Conservation (phyloP, 176 grass and related monocot species). For the Microstegium vimineum region DNA sequence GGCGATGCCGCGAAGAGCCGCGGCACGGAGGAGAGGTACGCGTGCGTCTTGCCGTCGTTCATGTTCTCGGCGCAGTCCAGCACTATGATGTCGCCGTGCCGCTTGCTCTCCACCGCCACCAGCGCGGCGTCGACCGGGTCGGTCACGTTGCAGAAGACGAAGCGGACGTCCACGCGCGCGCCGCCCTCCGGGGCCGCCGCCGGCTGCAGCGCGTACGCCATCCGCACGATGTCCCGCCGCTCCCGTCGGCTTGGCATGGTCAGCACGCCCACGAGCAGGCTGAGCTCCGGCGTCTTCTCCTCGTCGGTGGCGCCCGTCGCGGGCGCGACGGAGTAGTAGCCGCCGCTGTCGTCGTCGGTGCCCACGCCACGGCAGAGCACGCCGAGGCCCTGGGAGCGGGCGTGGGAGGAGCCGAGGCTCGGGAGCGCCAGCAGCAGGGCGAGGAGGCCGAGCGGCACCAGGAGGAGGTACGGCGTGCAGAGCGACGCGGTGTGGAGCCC, state of each 20-base stretch:
- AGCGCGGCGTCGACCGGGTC: slow-evolving; percentile 48
- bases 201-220: slow-evolving; percentile 62
- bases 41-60: slow-evolving; percentile 78
- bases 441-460: slow-evolving; percentile 39
- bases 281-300: slow-evolving; percentile 22
- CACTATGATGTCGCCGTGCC: slow-evolving; percentile 51
- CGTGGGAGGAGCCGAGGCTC: slow-evolving; percentile 22
- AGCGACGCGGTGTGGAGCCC: slow-evolving; percentile 9
- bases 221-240: slow-evolving; percentile 66
- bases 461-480: slow-evolving; percentile 15
- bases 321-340: slow-evolving; percentile 5
- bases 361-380: slow-evolving; percentile 15
- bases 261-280: slow-evolving; percentile 69
- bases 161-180: slow-evolving; percentile 62
- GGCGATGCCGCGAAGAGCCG: neutral
- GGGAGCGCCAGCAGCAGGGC: slow-evolving; percentile 33
- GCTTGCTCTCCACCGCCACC: slow-evolving; percentile 40
- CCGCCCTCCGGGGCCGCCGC: too few species aligned
- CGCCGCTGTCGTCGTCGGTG: neutral
- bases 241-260: slow-evolving; percentile 48
- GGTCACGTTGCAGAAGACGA: slow-evolving; percentile 60
- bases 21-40: slow-evolving; percentile 50
- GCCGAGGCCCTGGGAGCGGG: slow-evolving; percentile 32
- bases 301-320: neutral
- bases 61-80: slow-evolving; percentile 84